A percentile compares a stretch with the other conserved stretches of the same genome.
Evolutionary conservation across 371 early-diverging fungal species (phyloP).

Genomic region (Mortierella sp.): DNA sequence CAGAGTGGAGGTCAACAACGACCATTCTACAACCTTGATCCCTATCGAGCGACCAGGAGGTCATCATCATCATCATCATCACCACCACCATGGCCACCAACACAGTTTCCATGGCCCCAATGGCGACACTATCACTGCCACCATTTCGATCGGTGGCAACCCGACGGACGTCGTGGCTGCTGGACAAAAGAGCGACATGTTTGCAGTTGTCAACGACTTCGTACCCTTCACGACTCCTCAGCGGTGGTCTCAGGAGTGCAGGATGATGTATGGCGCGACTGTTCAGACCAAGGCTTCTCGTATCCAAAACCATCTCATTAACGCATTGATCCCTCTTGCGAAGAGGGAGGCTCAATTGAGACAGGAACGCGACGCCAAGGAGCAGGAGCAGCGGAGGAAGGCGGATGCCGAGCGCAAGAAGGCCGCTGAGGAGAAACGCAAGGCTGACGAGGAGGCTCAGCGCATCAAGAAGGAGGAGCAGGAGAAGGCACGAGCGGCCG

Average conservation of each 20-base stretch:
- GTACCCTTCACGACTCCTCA: slow-evolving; percentile 82
- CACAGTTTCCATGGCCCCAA: slow-evolving; percentile 14
- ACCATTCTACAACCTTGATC: slow-evolving; percentile 49
- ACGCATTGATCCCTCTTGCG: slow-evolving; percentile 82
- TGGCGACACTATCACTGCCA: slow-evolving; percentile 22
- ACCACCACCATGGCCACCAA: slow-evolving; percentile 9
- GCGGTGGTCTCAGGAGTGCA: slow-evolving; percentile 92
- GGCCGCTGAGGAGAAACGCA: slow-evolving; percentile 65
- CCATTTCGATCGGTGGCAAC: slow-evolving; percentile 15
- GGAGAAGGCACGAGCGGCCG: slow-evolving; percentile 37
- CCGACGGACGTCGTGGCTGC: neutral
- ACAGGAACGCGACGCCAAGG: slow-evolving; percentile 63
- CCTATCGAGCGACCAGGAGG: slow-evolving; percentile 47
- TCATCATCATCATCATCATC: slow-evolving; percentile 4
- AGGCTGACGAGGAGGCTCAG: slow-evolving; percentile 68
- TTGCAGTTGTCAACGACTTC: slow-evolving; percentile 76
- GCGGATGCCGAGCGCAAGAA: slow-evolving; percentile 64
- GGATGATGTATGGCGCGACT: slow-evolving; percentile 82
- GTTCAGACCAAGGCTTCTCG: slow-evolving; percentile 73
- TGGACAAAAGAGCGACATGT: slow-evolving; percentile 54
- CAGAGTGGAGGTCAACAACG: slow-evolving; percentile 68
- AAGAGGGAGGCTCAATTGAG: slow-evolving; percentile 70
- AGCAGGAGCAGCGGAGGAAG: slow-evolving; percentile 69
- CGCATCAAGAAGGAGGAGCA: slow-evolving; percentile 59
- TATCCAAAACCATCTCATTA: slow-evolving; percentile 75